A percentile compares a stretch with the other conserved stretches of the same genome.
phyloP scores from a whole-genome alignment of 768 basidiomycete genomes.

The Serendipita sp. region DNA sequence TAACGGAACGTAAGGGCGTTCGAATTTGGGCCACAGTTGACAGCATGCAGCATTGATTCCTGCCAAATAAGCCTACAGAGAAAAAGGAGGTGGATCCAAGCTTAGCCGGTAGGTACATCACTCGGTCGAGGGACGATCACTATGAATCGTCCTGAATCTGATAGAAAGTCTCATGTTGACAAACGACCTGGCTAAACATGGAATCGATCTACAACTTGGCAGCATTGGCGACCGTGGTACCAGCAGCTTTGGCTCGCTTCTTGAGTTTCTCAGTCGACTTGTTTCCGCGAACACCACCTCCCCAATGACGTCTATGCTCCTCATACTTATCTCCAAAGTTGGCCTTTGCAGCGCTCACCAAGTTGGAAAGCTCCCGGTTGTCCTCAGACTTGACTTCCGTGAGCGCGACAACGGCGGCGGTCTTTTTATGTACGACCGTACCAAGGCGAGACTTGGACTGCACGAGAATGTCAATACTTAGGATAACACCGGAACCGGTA shows the following conservation, averaged over 20 bases:
- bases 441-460: conserved; percentile 88
- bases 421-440: conserved; percentile 98
- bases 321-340: conserved; percentile 98
- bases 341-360: conserved; percentile 86
- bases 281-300: conserved; percentile 89
- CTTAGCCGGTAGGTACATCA: too few relatives aligned
- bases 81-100: too few relatives aligned
- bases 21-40: too few relatives aligned
- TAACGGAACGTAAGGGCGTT: too few relatives aligned
- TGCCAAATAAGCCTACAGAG: too few relatives aligned
- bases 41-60: too few relatives aligned
- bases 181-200: too few relatives aligned
- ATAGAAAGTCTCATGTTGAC: too few relatives aligned
- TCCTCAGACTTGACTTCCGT: conserved; percentile 95
- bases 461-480: conserved; percentile 2
- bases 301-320: conserved; percentile 76
- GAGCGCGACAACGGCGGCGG: conserved; percentile 75
- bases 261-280: conserved; percentile 88
- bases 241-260: conserved; percentile 86
- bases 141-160: too few relatives aligned
- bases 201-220: conserved; percentile 12
- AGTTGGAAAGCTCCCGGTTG: conserved; percentile 78
- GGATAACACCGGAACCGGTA: not conserved
- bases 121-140: too few relatives aligned
- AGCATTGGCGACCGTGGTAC: conserved; percentile 43